Base-by-base conservation (phyloP, 106 monocot species). In the Allium fistulosum region DNA sequence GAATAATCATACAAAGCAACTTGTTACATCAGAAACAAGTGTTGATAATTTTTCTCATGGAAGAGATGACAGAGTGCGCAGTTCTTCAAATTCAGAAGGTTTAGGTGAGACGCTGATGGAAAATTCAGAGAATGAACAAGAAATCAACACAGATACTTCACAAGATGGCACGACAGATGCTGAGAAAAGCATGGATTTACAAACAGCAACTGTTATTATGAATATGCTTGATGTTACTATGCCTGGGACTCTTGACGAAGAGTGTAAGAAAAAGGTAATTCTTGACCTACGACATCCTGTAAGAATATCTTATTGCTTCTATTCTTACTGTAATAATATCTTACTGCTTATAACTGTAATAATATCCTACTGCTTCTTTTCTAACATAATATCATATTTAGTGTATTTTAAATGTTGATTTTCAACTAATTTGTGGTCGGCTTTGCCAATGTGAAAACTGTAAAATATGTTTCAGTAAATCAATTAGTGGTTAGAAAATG, bases 211-310 rank as follows among this genome's bases (percentile, higher is more conserved):
- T 63, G 82, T 90, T 63, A 71, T 93, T 48, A 77, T 99, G 83
- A 93, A 90, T 76, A 99, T 99, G 92, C 83, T 99, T 69, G 99
- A 93, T 72, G 71, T 72, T 72, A 85, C 93, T 49, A 81, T 87
- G 79, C 99, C 90, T 58, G 87, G 85, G 45, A 78, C 77, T 56
- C 76, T 99, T 46, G 67, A 79, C 53, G 80, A 85, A 67, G 90
- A 87, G 66, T 70, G 81, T 53, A 99, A 87, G 72, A 99, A 78
- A 49, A 93, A 90, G 99, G 93, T 99, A 74, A 45, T 49, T 11
- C 14, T 66, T 28, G 52, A 22, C 22, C 22, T 22, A 22, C 22
- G 22, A 22, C 22, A 22, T 22, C 22, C 37, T 37, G 37, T 37
- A 37, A 5, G 37, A 37, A 37, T 37, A 37, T 37, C 37, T 37